These are phyloP conservation scores for Peronospora farinosa DNA, from an alignment of 352 stramenopile genomes.

Conservation along the genomic window DNA sequence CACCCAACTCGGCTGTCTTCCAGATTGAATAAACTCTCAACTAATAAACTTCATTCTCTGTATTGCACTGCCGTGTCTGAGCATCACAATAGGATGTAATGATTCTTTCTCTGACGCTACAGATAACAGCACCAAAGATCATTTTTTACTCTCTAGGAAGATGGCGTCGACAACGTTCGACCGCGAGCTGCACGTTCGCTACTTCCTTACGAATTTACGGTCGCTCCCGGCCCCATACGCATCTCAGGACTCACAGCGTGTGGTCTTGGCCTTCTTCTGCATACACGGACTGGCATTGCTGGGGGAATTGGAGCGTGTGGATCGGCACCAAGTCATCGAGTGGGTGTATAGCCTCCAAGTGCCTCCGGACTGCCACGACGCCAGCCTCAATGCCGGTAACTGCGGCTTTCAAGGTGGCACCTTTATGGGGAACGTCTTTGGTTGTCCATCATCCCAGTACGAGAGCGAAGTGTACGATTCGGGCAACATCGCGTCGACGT, in stretches of 20 bases:
- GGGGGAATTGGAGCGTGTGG: slow-evolving; percentile 61
- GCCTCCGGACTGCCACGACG: slow-evolving; percentile 54
- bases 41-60: slow-evolving; percentile 32
- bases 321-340: slow-evolving; percentile 69
- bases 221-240: slow-evolving; percentile 64
- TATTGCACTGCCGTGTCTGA: slow-evolving; percentile 10
- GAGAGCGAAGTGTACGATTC: slow-evolving; percentile 73
- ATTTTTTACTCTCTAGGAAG: slow-evolving; percentile 9
- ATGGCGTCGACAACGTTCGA: slow-evolving; percentile 39
- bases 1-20: slow-evolving; percentile 60
- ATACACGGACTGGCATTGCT: slow-evolving; percentile 78
- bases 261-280: slow-evolving; percentile 84
- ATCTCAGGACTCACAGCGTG: slow-evolving; percentile 73
- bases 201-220: slow-evolving; percentile 77
- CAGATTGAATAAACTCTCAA: slow-evolving; percentile 72
- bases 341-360: slow-evolving; percentile 85
- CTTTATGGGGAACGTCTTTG: slow-evolving; percentile 61
- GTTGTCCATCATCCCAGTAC: slow-evolving; percentile 41
- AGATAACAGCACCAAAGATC: slow-evolving; percentile 3
- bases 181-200: slow-evolving; percentile 66
- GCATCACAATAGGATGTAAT: neutral
- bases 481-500: slow-evolving; percentile 82
- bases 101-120: neutral
- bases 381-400: slow-evolving; percentile 57
- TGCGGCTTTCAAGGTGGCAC: slow-evolving; percentile 68